Evolutionary conservation across 345 rosid genomes (phyloP).

Genomic region (Arabidopsis arenosa): DNA sequence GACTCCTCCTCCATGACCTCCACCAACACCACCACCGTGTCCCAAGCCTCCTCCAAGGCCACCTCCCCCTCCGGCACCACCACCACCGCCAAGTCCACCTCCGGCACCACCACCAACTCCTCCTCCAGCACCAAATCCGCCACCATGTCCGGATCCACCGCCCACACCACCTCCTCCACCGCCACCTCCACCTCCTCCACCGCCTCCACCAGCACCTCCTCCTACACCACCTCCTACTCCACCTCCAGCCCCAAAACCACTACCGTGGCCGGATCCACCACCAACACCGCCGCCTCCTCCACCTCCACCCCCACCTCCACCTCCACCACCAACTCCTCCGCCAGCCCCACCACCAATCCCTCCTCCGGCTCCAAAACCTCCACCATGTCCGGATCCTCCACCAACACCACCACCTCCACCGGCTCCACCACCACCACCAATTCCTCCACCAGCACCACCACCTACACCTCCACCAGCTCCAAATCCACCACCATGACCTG

Average conservation of each 20-base stretch:
- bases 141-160: constrained; percentile 61
- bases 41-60: constrained; percentile 55
- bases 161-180: constrained; percentile 58
- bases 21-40: constrained; percentile 48
- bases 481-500: constrained; percentile 49
- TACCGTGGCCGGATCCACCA: constrained; percentile 45
- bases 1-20: constrained; percentile 50
- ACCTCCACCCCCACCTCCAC: constrained; percentile 39
- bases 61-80: constrained; percentile 40
- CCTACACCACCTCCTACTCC: constrained; percentile 52
- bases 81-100: constrained; percentile 45
- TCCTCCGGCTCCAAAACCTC: constrained; percentile 54
- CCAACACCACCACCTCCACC: constrained; percentile 48
- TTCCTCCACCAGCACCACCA: constrained; percentile 48
- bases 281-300: constrained; percentile 52
- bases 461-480: constrained; percentile 57
- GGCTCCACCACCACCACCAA: constrained; percentile 48
- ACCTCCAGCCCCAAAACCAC: constrained; percentile 9
- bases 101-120: constrained; percentile 51
- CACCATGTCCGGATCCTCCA: constrained; percentile 45
- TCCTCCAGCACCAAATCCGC: constrained; percentile 56
- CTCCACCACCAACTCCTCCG: constrained; percentile 43
- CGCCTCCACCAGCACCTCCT: constrained; percentile 49
- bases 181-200: constrained; percentile 41
- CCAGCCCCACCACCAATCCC: constrained; percentile 49